Evolutionary conservation across 352 stramenopile species (phyloP).

Genomic region (Phytopythium chamaehyphon): DNA sequence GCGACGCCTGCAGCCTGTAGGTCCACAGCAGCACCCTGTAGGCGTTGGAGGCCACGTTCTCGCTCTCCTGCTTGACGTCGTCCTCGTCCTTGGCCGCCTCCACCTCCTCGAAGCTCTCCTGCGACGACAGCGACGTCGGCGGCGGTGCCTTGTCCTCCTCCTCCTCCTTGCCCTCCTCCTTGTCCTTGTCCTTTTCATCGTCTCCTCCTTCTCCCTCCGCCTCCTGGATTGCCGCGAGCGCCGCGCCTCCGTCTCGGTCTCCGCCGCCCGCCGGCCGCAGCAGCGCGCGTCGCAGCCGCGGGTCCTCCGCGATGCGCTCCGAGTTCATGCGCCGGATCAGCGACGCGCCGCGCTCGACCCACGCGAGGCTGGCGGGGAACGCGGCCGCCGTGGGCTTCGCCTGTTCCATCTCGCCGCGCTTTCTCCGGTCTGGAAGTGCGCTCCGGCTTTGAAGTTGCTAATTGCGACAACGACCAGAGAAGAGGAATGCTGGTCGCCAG

Average conservation of each 20-base stretch:
- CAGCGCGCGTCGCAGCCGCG: constrained; percentile 62
- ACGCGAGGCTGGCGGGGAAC: constrained; percentile 52
- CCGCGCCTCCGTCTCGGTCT: constrained; percentile 14
- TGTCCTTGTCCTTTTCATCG: too few relatives aligned
- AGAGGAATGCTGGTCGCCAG: constrained; percentile 1
- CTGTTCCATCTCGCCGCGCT: background rate
- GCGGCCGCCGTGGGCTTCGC: constrained; percentile 1
- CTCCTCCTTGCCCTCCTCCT: constrained; percentile 4
- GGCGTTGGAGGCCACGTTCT: constrained; percentile 64
- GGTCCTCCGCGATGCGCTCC: constrained; percentile 81
- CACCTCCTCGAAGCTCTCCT: constrained; percentile 67
- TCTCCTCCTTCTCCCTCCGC: constrained; percentile 2
- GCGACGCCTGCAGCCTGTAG: constrained; percentile 66
- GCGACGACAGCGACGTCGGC: constrained; percentile 17
- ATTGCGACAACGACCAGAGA: background rate
- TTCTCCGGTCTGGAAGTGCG: constrained; percentile 2
- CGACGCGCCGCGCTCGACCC: constrained; percentile 78
- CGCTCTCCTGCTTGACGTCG: constrained; percentile 66
- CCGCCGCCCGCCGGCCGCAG: constrained; percentile 26
- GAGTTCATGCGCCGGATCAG: constrained; percentile 88
- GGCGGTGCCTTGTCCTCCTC: constrained; percentile 30
- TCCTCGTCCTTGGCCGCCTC: constrained; percentile 52
- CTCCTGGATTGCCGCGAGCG: constrained; percentile 28
- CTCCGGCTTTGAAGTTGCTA: constrained; percentile 11
- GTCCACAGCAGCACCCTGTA: constrained; percentile 79